Evolutionary conservation across 768 basidiomycete genomes (phyloP).

Genomic region (Podaxis sp.): DNA sequence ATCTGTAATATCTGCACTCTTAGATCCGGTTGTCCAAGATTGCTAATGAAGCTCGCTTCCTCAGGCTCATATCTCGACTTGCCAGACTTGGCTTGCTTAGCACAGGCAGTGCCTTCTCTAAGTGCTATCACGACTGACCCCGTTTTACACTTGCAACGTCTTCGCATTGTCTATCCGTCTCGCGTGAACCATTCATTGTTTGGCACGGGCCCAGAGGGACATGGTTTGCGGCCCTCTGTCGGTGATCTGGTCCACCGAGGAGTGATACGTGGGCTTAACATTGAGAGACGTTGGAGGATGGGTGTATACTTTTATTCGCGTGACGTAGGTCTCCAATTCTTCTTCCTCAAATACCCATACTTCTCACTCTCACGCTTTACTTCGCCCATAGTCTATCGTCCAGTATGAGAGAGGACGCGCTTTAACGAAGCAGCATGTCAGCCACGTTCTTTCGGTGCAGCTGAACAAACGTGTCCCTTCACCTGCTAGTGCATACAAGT

Average conservation of each 20-base stretch:
- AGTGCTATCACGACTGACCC: slow-evolving; percentile 54
- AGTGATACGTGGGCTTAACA: slow-evolving; percentile 63
- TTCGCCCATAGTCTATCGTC: slow-evolving; percentile 46
- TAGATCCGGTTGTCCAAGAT: background rate
- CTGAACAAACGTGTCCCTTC: slow-evolving; percentile 38
- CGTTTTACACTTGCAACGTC: slow-evolving; percentile 55
- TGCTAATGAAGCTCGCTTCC: background rate
- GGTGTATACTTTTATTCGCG: slow-evolving; percentile 64
- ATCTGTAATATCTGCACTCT: slow-evolving; percentile 39
- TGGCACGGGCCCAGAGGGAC: slow-evolving; percentile 49
- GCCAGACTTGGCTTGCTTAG: slow-evolving; percentile 59
- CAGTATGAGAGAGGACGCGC: slow-evolving; percentile 60
- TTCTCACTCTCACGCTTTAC: background rate
- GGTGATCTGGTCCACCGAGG: slow-evolving; percentile 65
- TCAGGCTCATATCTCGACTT: slow-evolving; percentile 70
- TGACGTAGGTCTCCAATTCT: slow-evolving; percentile 35
- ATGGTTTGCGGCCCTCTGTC: slow-evolving; percentile 57
- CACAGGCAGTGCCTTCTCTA: slow-evolving; percentile 42
- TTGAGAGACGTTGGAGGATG: slow-evolving; percentile 62
- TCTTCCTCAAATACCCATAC: background rate
- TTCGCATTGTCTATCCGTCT: slow-evolving; percentile 61
- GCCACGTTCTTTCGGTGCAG: slow-evolving; percentile 47
- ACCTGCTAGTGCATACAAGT: slow-evolving; percentile 4
- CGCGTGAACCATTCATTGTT: slow-evolving; percentile 65
- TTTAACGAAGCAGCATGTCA: slow-evolving; percentile 50